Evolutionary conservation across 768 basidiomycete species (phyloP), one percentile per base, ranked within the genome.

Genomic region (Trametes elegans): DNA sequence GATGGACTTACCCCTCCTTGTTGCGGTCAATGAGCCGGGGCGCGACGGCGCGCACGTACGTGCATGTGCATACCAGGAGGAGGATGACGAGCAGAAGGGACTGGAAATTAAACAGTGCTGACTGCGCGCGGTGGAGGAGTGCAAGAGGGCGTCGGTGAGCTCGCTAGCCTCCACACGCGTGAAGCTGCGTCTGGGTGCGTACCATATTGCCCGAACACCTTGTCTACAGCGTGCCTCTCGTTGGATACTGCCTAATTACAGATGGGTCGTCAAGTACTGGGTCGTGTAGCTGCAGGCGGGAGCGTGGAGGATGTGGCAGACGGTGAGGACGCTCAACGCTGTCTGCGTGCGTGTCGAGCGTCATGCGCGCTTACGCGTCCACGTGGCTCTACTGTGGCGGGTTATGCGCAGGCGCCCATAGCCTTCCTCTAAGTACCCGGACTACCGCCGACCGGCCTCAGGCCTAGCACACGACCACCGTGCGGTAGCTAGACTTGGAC

Each of bases 41-140:
- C 3, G 91, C 87, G 14, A 95, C 87, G 0, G 91, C 86, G 40
- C 97, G 85, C 13, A 95, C 81, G 71, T 98, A 99, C 3, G 96
- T 94, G 76, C 92, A 98, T 54, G 97, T 98, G 76, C 97, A 99
- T 56, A 98, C 93, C 70, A 90, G 78, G 44, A 99, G 80, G 8
- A 98, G 81, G 60, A 98, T 87, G 69, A 96, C 93, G 66, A 96
- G 85, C 18, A 99, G 80, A 18, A 99, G 80, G 0, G 95, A 93
- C 71, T 96, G 88, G 68, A 99, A 99, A 74, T 98, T 96, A 85
- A 98, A 98, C 21, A 99, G 80, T 2, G 97, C 97, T 26, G 96
- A 95, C 87, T 89, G 67, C 6, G 40, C n/a, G 29, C 18, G 4
- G 18, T 26, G 13, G n/a, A n/a, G n/a, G n/a, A n/a, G n/a, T n/a